Percentiles rank a stretch among this genome's conserved stretches.
Evolutionary conservation across 257 asterid genomes (phyloP).

Genomic region (Nicotiana paniculata): DNA sequence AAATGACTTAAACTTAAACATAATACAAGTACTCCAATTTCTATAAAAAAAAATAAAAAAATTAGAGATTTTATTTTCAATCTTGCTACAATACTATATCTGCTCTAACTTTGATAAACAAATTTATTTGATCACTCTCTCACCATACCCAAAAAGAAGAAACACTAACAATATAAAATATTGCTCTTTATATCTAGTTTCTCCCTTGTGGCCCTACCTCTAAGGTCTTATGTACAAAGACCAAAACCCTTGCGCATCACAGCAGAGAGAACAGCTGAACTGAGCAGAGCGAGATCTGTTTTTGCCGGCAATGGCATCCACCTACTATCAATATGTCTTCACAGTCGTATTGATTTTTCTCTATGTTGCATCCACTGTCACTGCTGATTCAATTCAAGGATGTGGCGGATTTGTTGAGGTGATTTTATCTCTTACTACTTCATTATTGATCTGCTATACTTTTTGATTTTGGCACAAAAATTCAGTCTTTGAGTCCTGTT

Average conservation of each 20-base stretch:
- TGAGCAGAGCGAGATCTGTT: constrained; percentile 1
- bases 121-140: background rate
- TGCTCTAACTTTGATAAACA: background rate
- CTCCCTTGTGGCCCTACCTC: background rate
- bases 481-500: background rate
- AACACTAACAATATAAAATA: too few species aligned
- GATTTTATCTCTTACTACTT: background rate
- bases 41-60: too few species aligned
- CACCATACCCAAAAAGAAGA: background rate
- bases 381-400: constrained; percentile 80
- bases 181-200: background rate
- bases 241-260: background rate
- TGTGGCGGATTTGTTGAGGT: constrained; percentile 99
- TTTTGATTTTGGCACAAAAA: background rate
- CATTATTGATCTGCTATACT: background rate
- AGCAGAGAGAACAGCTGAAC: background rate
- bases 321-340: background rate
- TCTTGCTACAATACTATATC: too few species aligned
- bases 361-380: constrained; percentile 12
- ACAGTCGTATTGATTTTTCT: background rate
- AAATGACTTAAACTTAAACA: too few species aligned
- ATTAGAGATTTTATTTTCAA: too few species aligned
- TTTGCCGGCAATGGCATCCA: constrained; percentile 3
- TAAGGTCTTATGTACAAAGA: background rate
- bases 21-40: too few species aligned